Evolutionary conservation across 2,329 filamentous ascomycete genomes (phyloP), one percentile per base, ranked within the genome.

Genomic region (Cephalotrichum gorgonifer): DNA sequence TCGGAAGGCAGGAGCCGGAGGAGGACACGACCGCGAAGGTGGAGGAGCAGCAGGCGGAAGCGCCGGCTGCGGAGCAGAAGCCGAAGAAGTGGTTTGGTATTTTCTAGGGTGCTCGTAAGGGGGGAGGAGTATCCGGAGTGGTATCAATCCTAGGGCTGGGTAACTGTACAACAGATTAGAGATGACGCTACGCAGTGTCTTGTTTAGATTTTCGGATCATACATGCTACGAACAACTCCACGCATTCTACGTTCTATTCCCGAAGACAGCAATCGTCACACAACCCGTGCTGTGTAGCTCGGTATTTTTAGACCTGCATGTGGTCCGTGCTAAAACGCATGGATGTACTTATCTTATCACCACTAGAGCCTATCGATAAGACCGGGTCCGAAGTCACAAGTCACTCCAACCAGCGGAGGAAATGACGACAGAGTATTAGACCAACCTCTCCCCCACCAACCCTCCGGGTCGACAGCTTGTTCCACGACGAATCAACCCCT

Each of bases 61-160:
- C 59, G 49, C 56, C 57, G 49, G 56, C 56, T 26, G 60, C 60
- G 42, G 58, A 58, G 28, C 64, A 64, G 49, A 56, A 64, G 30
- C 49, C 54, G 43, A 90, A 89, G 78, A 90, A 87, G 72, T 90
- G 85, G 79, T 71, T 93, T 58, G 88, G 88, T 14, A 84, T 95
- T 59, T 94, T 88, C 75, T 89, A 62, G 65, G 61, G 50, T 14
- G 17, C 28, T 6, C 9, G 42, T 26, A 15, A 12, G 15, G 44
- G n/a, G 4, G 8, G 4, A 20, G 8, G 31, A 44, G 25, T 22
- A 44, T 44, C n/a, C 39, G n/a, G 39, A 39, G 35, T 22, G 20
- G 9, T 9, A 17, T 4, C 33, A 17, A 20, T 30, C 27, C 33
- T 20, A 9, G 17, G 35, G 35, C n/a, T 9, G 22, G 35, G 22